Evolutionary conservation across 192 early-diverging fungal genomes (phyloP).

Genomic region (Backusella sp.): DNA sequence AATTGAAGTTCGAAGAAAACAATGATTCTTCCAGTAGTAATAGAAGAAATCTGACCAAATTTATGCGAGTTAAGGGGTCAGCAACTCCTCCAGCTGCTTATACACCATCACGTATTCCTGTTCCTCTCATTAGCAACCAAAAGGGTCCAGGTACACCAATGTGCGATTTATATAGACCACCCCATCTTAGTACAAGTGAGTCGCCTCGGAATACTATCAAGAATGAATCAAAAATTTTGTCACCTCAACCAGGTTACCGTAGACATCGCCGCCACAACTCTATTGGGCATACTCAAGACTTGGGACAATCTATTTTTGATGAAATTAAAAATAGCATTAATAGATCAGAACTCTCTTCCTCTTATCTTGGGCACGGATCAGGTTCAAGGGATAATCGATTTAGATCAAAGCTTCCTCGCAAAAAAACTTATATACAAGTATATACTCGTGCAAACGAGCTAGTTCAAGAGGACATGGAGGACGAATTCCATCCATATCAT

Average conservation of each 20-base stretch:
- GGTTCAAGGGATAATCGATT: neutral
- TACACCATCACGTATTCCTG: slow-evolving; percentile 26
- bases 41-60: slow-evolving; percentile 11
- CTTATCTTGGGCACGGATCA: neutral
- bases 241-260: neutral
- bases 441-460: slow-evolving; percentile 54
- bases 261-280: neutral
- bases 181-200: neutral
- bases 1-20: slow-evolving; percentile 15
- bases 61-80: slow-evolving; percentile 1
- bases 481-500: slow-evolving; percentile 38
- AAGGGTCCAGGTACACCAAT: slow-evolving; percentile 6
- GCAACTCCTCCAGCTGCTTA: slow-evolving; percentile 3
- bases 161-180: slow-evolving; percentile 12
- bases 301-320: slow-evolving; percentile 4
- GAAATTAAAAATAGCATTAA: neutral
- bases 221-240: neutral
- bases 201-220: neutral
- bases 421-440: slow-evolving; percentile 50
- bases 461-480: slow-evolving; percentile 56
- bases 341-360: neutral
- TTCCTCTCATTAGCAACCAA: slow-evolving; percentile 10
- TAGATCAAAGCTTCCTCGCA: slow-evolving; percentile 24
- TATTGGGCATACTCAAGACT: slow-evolving; percentile 1
- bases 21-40: slow-evolving; percentile 34